Conservation (phyloP, 1,139 yeast species). For the Candida buenavistaensis region DNA sequence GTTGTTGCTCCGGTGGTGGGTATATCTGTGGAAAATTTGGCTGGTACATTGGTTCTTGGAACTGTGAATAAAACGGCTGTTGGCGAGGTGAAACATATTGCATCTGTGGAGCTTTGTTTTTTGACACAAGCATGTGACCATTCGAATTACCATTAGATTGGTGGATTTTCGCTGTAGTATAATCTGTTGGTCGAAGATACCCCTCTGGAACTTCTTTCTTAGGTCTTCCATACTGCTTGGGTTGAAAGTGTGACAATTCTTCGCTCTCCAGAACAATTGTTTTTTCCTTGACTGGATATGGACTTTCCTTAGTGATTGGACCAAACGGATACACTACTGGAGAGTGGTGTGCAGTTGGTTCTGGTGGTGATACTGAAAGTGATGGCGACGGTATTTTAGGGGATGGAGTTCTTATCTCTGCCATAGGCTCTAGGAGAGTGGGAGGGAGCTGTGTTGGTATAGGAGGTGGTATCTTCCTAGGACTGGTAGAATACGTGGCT, state of each 20-base stretch:
- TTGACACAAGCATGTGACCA: too few species aligned
- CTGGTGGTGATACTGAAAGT: constrained; percentile 7
- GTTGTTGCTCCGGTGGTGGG: constrained; percentile 2
- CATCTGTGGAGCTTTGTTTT: background rate
- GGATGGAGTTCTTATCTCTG: background rate
- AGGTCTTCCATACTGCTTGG: constrained; percentile 4
- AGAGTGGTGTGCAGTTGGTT: constrained; percentile 1
- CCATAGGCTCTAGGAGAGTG: background rate
- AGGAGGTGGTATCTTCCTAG: background rate
- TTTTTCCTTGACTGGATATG: constrained; percentile 4
- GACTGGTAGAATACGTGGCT: background rate
- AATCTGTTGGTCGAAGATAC: constrained; percentile 5
- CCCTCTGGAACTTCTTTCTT: constrained; percentile 10
- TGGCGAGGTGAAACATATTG: background rate
- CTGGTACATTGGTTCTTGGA: constrained; percentile 1
- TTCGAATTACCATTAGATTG: constrained; percentile 1
- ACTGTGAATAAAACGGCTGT: background rate
- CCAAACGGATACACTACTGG: too few species aligned
- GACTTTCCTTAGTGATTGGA: background rate
- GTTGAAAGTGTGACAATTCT: background rate
- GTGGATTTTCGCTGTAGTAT: constrained; percentile 4
- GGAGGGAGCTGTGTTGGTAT: constrained; percentile 7
- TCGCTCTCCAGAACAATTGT: background rate
- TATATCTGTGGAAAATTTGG: constrained; percentile 1
- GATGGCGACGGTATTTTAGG: too few species aligned